phyloP scores from a whole-genome alignment of 495 filamentous ascomycete genomes.

The Neurospora sp. region DNA sequence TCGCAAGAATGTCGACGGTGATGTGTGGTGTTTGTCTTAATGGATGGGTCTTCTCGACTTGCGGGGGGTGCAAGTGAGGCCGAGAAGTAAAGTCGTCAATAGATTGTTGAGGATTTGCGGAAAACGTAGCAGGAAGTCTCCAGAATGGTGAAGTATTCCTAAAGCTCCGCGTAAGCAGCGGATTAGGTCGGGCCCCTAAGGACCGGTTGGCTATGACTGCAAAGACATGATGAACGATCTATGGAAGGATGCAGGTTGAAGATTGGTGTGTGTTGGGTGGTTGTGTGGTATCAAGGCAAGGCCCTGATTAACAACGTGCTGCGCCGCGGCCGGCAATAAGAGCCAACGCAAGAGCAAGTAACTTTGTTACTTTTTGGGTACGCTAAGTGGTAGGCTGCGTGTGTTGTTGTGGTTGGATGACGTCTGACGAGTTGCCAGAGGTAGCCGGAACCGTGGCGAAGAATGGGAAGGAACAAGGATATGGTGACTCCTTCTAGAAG shows the following conservation, averaged over 20 bases:
- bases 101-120: neutral
- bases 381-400: neutral
- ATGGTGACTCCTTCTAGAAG: neutral
- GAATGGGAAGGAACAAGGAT: neutral
- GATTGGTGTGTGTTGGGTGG: conserved; percentile 1
- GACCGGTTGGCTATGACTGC: conserved; percentile 47
- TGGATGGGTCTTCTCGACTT: neutral
- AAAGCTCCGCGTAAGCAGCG: conserved; percentile 18
- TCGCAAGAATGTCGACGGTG: neutral
- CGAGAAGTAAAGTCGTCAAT: neutral
- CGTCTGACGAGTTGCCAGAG: conserved; percentile 2
- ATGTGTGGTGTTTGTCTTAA: conserved; percentile 1
- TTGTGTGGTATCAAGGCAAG: conserved; percentile 10
- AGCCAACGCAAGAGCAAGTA: neutral
- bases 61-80: neutral
- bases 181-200: conserved; percentile 40
- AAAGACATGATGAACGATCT: conserved; percentile 26
- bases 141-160: conserved; percentile 15
- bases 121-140: conserved; percentile 7
- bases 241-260: conserved; percentile 7
- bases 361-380: neutral
- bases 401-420: conserved; percentile 2
- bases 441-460: conserved; percentile 4
- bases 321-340: neutral
- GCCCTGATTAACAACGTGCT: neutral